These are phyloP conservation scores for Penicillium robsamsonii DNA, from an alignment of 495 filamentous ascomycete genomes.

Conservation along the genomic window DNA sequence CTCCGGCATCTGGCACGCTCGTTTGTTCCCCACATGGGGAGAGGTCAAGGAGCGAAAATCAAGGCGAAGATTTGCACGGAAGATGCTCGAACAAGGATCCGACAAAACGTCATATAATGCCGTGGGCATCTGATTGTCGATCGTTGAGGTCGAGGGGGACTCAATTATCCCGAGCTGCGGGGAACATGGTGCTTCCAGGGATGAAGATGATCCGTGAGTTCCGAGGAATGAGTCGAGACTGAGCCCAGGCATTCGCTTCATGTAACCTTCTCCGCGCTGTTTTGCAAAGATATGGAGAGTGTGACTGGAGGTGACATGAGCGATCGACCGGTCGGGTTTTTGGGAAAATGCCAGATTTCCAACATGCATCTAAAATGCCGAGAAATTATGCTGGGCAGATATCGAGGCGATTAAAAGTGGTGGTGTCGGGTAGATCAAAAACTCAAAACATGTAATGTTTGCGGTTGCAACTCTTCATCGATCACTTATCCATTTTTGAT, in stretches of 20 bases:
- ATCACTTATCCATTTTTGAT: not conserved
- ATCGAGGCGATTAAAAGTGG: not conserved
- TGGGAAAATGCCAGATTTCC: not conserved
- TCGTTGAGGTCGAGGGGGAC: slow-evolving; percentile 15
- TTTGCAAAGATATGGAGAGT: not conserved
- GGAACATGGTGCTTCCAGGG: slow-evolving; percentile 11
- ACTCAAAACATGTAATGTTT: not conserved
- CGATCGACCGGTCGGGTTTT: not conserved
- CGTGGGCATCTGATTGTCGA: slow-evolving; percentile 15
- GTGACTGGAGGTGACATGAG: not conserved
- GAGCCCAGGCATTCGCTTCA: not conserved
- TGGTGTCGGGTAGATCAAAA: not conserved
- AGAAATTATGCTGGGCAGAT: not conserved
- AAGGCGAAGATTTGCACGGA: slow-evolving; percentile 4
- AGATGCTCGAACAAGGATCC: slow-evolving; percentile 4
- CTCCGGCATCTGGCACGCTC: not conserved
- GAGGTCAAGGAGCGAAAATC: not conserved
- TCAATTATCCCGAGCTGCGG: slow-evolving; percentile 21
- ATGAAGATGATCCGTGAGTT: slow-evolving; percentile 12
- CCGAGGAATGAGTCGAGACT: not conserved
- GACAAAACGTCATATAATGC: not conserved
- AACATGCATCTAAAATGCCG: not conserved
- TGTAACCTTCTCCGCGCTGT: slow-evolving; percentile 9
- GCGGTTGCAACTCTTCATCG: not conserved
- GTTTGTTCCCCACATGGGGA: not conserved